Base-by-base conservation (phyloP, 768 basidiomycete species). In the Sarcodon sp. region DNA sequence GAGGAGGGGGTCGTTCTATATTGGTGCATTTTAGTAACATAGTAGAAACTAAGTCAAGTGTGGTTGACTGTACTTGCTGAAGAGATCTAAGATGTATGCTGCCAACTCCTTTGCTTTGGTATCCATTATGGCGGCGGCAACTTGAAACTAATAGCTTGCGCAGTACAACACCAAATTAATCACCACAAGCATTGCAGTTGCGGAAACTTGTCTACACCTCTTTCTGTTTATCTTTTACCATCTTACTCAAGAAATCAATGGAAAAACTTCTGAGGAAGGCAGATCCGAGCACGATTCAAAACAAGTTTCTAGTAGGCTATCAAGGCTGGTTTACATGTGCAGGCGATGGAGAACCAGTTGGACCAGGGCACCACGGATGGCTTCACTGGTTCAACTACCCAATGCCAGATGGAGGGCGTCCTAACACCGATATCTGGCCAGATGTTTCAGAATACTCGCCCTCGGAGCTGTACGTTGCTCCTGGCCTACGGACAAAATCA, bases 291-390 rank as follows among this genome's bases (percentile, higher is more conserved):
- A 87, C 85, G 8, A 87, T 91, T 43, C 83, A 87, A 49, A 76
- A 87, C 65, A 91, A 90, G 58, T 78, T 88, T 55, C 63, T 91
- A 32, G 83, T 89, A 0, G 87, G 87, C 34, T 90, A 90, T 61
- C 88, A 90, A 64, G 88, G 87, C 60, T 90, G 87, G 87, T 86
- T 63, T 45, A 63, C 61, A n/a, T 63, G 61, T 46, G 52, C 58
- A 15, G 60, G 61, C 33, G 59, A 62, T 37, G 61, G 61, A 9
- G 49, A 53, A 33, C 62, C 60, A 1, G 69, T 88, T 31, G 72
- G 69, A 47, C 78, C 77, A 60, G 79, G 76, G 2, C 87, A 88
- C 56, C 84, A 87, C 54, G 87, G 87, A 31, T 90, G 88, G 88
- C 67, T 87, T 15, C 87, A 90, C 56, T 90, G 88, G 87, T 78